Evolutionary conservation across 495 filamentous ascomycete species (phyloP), one percentile per base, ranked within the genome.

Genomic region (Pyronema domesticum): DNA sequence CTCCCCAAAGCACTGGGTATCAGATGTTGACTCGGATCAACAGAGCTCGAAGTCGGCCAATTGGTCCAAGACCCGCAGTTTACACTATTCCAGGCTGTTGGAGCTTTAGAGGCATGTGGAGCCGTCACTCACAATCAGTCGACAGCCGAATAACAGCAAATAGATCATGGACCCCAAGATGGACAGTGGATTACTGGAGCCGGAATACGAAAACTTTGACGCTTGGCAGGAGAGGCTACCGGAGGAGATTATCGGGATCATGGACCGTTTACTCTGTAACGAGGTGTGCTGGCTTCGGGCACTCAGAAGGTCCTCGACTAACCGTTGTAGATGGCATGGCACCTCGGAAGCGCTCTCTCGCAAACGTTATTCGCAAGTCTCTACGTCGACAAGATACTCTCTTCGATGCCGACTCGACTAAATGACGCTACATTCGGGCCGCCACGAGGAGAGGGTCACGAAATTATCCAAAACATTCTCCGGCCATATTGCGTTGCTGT

Each of bases 81-180:
- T 61, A 94, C 86, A 6, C 75, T 96, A 7, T 94, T 91, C 60
- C 91, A 96, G 68, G 79, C 88, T 53, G 93, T 98, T 58, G 86
- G 85, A 55, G 89, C 93, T 61, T 73, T 98, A 58, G 91, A 98
- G 82, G 91, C 89, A 71, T 60, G 76, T 70, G 19, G 19, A 51
- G 23, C 5, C 5, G 23, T 30, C 23, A 30, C 23, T 30, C 53
- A 54, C 19, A 3, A 14, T 30, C 23, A 1, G 23, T 30, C 23
- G 23, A 30, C 23, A 43, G 40, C 5, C 23, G 23, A 30, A 30
- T 30, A 30, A 30, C 23, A 30, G 23, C 23, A 5, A 51, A 18
- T 48, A 98, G 91, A 89, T 98, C 55, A 94, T 95, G 88, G 91
- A 98, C 64, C 80, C 82, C 0, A 98, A 95, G 68, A 96, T 98